Percentiles rank a stretch among this genome's conserved stretches.
phyloP scores from a whole-genome alignment of 495 filamentous ascomycete genomes.

The Talaromyces borbonicus region DNA sequence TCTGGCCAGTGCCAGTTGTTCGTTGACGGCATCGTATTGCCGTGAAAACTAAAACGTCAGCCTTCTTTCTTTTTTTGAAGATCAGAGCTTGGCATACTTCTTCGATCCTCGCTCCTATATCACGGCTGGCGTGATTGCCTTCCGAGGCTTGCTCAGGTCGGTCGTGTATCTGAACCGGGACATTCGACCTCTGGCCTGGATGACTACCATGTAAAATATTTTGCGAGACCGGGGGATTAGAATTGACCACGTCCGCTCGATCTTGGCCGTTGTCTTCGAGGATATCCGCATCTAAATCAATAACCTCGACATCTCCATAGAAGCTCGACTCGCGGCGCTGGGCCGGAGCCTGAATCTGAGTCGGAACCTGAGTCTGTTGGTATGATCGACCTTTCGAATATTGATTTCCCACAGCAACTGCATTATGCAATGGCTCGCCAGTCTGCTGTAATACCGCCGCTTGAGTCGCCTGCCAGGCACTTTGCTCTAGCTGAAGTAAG shows the following conservation, averaged over 20 bases:
- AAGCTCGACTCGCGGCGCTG: background rate
- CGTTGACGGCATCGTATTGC: constrained; percentile 39
- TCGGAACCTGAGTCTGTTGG: background rate
- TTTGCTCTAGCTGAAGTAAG: constrained; percentile 44
- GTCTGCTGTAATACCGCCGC: constrained; percentile 8
- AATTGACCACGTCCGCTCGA: background rate
- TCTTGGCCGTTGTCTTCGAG: constrained; percentile 3
- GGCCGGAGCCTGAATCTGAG: background rate
- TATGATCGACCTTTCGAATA: too few species aligned
- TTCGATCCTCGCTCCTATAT: constrained; percentile 9
- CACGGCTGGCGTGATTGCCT: background rate
- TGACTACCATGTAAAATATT: background rate
- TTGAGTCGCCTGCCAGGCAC: constrained; percentile 44
- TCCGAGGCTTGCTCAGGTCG: background rate
- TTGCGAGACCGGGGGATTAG: background rate
- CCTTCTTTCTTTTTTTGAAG: constrained; percentile 3
- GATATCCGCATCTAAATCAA: constrained; percentile 5
- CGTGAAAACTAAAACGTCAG: constrained; percentile 37
- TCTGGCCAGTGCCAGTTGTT: constrained; percentile 40
- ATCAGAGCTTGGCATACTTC: constrained; percentile 8
- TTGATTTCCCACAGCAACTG: too few species aligned
- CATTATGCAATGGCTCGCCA: too few species aligned
- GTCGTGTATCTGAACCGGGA: constrained; percentile 1
- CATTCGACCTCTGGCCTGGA: background rate
- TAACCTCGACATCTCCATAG: constrained; percentile 6